Evolutionary conservation across 495 filamentous ascomycete species (phyloP).

Genomic region (Aspergillus indologenus): DNA sequence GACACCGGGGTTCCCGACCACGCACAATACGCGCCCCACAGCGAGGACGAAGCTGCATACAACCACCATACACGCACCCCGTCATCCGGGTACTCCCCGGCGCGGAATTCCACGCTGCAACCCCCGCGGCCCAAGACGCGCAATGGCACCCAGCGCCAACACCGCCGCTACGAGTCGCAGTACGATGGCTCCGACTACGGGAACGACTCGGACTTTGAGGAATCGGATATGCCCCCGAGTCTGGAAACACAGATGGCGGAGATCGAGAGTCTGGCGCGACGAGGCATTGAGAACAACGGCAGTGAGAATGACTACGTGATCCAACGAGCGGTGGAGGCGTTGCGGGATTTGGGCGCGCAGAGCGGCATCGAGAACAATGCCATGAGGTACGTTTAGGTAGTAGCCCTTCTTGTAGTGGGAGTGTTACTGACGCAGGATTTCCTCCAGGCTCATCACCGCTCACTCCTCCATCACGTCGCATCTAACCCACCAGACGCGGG

Average conservation of each 20-base stretch:
- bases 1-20: constrained; percentile 31
- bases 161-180: constrained; percentile 47
- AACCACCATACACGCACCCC: constrained; percentile 19
- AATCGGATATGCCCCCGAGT: constrained; percentile 66
- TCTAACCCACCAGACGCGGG: constrained; percentile 77
- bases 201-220: constrained; percentile 68
- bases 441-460: constrained; percentile 73
- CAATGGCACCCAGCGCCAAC: constrained; percentile 35
- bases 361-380: constrained; percentile 75
- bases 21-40: constrained; percentile 33
- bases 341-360: constrained; percentile 80
- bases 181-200: constrained; percentile 60
- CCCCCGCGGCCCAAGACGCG: constrained; percentile 28
- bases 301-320: constrained; percentile 67
- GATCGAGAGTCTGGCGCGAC: constrained; percentile 68
- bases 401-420: constrained; percentile 2
- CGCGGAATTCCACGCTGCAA: constrained; percentile 25
- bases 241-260: constrained; percentile 73
- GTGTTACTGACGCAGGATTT: constrained; percentile 16
- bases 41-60: constrained; percentile 37
- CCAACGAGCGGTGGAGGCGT: constrained; percentile 63
- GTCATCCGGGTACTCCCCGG: constrained; percentile 30
- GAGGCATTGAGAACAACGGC: constrained; percentile 70
- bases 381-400: constrained; percentile 65
- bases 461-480: constrained; percentile 82